Conservation (phyloP, 2,329 filamentous ascomycete genomes). For the Cryphonectria japonica region DNA sequence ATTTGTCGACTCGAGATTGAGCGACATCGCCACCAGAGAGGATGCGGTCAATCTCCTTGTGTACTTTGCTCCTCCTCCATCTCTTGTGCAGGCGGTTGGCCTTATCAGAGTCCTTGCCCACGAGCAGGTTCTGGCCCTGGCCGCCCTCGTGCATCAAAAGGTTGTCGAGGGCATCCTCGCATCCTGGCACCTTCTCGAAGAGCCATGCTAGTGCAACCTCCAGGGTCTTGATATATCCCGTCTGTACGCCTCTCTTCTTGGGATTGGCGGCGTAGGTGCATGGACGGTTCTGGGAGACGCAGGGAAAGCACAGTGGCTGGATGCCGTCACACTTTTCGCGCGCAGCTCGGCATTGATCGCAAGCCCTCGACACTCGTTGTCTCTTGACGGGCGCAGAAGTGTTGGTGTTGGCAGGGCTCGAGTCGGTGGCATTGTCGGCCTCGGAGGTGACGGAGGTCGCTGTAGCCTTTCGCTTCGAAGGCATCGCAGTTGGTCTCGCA, state of each 20-base stretch:
- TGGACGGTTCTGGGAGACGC: constrained; percentile 62
- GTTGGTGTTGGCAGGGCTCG: constrained; percentile 21
- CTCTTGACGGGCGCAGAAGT: constrained; percentile 51
- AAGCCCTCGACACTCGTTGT: constrained; percentile 69
- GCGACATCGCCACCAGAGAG: constrained; percentile 52
- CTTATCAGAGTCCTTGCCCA: constrained; percentile 54
- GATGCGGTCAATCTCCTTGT: constrained; percentile 65
- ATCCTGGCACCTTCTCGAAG: constrained; percentile 63
- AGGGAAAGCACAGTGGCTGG: constrained; percentile 69
- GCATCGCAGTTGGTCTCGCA: constrained; percentile 39
- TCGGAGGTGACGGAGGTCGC: constrained; percentile 30
- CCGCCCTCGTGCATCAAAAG: constrained; percentile 53
- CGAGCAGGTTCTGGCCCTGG: constrained; percentile 49
- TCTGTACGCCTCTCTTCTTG: constrained; percentile 78
- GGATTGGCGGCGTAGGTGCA: constrained; percentile 75
- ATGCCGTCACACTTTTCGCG: constrained; percentile 75
- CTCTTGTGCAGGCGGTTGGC: constrained; percentile 62
- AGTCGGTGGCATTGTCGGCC: constrained; percentile 28
- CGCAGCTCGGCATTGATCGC: constrained; percentile 68
- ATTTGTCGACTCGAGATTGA: constrained; percentile 38
- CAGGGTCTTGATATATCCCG: constrained; percentile 77
- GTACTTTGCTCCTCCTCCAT: constrained; percentile 66
- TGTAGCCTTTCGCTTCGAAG: constrained; percentile 43
- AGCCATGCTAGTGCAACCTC: constrained; percentile 71
- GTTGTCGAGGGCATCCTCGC: constrained; percentile 60